Conservation (phyloP, 306 rosid species). For the Castanopsis chinensis region DNA sequence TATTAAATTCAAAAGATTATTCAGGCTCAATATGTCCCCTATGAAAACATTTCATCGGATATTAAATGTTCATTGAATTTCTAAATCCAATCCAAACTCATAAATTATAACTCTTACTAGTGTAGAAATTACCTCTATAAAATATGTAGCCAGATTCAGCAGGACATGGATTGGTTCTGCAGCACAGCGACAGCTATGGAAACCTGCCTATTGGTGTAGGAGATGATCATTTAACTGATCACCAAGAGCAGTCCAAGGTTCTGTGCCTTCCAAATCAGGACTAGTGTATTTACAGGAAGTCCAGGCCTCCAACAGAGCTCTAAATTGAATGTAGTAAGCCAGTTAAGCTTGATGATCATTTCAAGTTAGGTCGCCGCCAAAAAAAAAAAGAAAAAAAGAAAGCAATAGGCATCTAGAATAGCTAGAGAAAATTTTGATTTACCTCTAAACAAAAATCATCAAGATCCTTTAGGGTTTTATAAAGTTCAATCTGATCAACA, state of each 20-base stretch:
- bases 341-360: conserved; percentile 76
- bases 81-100: neutral
- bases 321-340: conserved; percentile 81
- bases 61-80: neutral
- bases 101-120: conserved; percentile 14
- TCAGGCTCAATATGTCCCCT: neutral
- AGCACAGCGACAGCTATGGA: conserved; percentile 84
- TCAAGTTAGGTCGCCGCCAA: conserved; percentile 16
- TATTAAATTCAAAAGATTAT: neutral
- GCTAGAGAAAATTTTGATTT: conserved; percentile 20
- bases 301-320: conserved; percentile 94
- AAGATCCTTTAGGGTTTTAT: conserved; percentile 74
- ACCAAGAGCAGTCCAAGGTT: conserved; percentile 98
- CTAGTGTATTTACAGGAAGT: conserved; percentile 83
- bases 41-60: neutral
- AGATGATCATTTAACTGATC: conserved; percentile 95
- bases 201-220: conserved; percentile 89
- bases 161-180: conserved; percentile 92
- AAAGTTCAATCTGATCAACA: conserved; percentile 85
- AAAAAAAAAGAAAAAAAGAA: neutral
- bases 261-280: conserved; percentile 93
- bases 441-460: conserved; percentile 92
- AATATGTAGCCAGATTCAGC: conserved; percentile 75
- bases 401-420: conserved; percentile 14
- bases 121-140: conserved; percentile 55